phyloP scores from a whole-genome alignment of 73 alveolate species.

The Halteria grandinella region DNA sequence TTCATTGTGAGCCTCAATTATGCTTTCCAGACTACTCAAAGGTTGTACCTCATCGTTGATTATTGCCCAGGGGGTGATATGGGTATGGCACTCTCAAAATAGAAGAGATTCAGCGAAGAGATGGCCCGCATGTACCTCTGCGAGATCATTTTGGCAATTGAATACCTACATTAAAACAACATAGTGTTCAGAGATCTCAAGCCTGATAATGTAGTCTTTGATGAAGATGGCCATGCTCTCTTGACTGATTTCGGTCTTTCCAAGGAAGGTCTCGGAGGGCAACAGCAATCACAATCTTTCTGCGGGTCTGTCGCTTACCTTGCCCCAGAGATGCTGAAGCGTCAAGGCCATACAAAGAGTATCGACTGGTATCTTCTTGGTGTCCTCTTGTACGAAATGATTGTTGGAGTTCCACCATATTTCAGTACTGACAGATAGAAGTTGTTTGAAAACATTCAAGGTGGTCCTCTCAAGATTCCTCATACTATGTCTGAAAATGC shows the following conservation, averaged over 20 bases:
- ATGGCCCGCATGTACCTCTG: slow-evolving; percentile 73
- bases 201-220: slow-evolving; percentile 89
- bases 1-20: slow-evolving; percentile 68
- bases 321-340: slow-evolving; percentile 92
- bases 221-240: slow-evolving; percentile 90
- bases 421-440: slow-evolving; percentile 60
- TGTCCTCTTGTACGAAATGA: slow-evolving; percentile 69
- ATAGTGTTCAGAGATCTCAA: slow-evolving; percentile 81
- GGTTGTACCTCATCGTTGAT: slow-evolving; percentile 68
- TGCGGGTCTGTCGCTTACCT: slow-evolving; percentile 94
- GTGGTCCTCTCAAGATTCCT: slow-evolving; percentile 52
- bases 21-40: slow-evolving; percentile 75
- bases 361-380: slow-evolving; percentile 87
- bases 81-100: slow-evolving; percentile 58
- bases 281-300: slow-evolving; percentile 81
- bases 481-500: slow-evolving; percentile 51
- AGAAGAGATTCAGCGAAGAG: slow-evolving; percentile 60
- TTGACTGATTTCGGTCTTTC: slow-evolving; percentile 93
- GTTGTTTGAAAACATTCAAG: slow-evolving; percentile 64
- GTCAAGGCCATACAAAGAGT: slow-evolving; percentile 84
- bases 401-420: slow-evolving; percentile 78
- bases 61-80: slow-evolving; percentile 81
- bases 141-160: slow-evolving; percentile 77
- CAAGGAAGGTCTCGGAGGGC: slow-evolving; percentile 74
- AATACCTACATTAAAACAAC: slow-evolving; percentile 80